Evolutionary conservation across 2,329 filamentous ascomycete species (phyloP).

Genomic region (Calonectria pteridis): DNA sequence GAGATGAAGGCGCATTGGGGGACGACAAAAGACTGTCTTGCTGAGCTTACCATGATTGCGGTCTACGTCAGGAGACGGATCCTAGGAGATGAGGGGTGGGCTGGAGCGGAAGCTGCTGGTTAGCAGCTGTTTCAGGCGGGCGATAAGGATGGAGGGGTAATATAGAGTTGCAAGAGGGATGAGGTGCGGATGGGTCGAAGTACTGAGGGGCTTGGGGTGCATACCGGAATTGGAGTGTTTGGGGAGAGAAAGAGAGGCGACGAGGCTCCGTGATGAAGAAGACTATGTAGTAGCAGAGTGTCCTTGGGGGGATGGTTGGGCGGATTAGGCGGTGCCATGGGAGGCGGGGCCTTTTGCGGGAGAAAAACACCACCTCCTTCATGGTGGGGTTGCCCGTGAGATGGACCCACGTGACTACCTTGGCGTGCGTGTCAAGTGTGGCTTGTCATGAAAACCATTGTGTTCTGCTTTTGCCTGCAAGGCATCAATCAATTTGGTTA

Average conservation of each 20-base stretch:
- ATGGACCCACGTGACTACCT: constrained; percentile 48
- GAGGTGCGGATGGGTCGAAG: neutral
- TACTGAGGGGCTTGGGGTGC: neutral
- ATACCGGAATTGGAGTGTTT: constrained; percentile 34
- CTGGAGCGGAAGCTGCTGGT: constrained; percentile 38
- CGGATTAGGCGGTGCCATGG: constrained; percentile 29
- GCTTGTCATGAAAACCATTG: constrained; percentile 20
- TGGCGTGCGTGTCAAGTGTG: constrained; percentile 38
- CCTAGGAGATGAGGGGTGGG: constrained; percentile 43
- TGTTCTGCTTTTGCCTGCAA: constrained; percentile 14
- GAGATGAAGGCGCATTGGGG: constrained; percentile 22
- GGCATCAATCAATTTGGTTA: constrained; percentile 10
- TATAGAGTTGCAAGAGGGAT: neutral
- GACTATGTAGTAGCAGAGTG: constrained; percentile 10
- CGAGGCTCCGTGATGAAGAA: constrained; percentile 40
- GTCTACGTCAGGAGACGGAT: constrained; percentile 48
- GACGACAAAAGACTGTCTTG: constrained; percentile 26
- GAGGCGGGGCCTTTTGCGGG: constrained; percentile 46
- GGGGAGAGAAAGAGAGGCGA: constrained; percentile 19
- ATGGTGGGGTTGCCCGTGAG: constrained; percentile 51
- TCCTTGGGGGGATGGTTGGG: constrained; percentile 37
- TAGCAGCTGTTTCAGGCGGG: constrained; percentile 41
- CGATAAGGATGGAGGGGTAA: constrained; percentile 3
- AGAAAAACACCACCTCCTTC: constrained; percentile 49
- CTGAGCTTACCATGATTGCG: constrained; percentile 57